phyloP scores from a whole-genome alignment of 2,329 filamentous ascomycete genomes.

The Colletotrichum sansevieriae region DNA sequence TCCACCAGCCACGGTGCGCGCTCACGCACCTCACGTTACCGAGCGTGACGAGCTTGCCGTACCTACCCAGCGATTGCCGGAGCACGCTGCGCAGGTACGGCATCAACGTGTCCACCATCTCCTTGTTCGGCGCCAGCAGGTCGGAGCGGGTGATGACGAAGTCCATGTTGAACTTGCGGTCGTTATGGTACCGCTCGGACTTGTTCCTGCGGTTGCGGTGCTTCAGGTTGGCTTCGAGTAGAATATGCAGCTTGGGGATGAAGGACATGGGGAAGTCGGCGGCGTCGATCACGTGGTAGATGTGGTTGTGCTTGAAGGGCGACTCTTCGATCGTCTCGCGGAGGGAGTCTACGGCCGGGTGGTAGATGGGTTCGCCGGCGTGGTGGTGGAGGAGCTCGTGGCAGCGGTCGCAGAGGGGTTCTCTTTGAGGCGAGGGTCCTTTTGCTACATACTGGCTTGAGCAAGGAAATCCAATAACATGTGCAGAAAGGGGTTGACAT shows the following conservation, averaged over 20 bases:
- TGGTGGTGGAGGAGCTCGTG: slow-evolving; percentile 85
- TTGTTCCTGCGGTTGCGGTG: slow-evolving; percentile 84
- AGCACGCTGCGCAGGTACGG: slow-evolving; percentile 85
- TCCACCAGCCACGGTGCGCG: slow-evolving; percentile 91
- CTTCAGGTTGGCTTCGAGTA: slow-evolving; percentile 81
- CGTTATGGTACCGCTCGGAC: slow-evolving; percentile 72
- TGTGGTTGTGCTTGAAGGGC: slow-evolving; percentile 89
- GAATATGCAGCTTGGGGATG: slow-evolving; percentile 78
- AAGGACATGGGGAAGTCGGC: slow-evolving; percentile 97
- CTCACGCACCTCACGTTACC: slow-evolving; percentile 92
- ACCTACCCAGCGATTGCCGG: slow-evolving; percentile 78
- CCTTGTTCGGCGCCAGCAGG: slow-evolving; percentile 84
- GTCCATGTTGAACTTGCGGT: slow-evolving; percentile 81
- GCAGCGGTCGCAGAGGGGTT: slow-evolving; percentile 87
- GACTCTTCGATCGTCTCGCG: slow-evolving; percentile 89
- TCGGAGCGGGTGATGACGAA: slow-evolving; percentile 94
- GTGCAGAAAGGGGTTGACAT: neutral
- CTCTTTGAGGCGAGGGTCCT: slow-evolving; percentile 19
- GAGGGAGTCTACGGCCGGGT: slow-evolving; percentile 85
- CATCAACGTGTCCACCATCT: slow-evolving; percentile 88
- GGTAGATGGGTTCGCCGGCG: slow-evolving; percentile 77
- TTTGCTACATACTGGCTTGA: slow-evolving; percentile 21
- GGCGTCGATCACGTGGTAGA: slow-evolving; percentile 95
- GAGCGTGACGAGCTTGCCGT: slow-evolving; percentile 78
- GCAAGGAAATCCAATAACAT: neutral